Evolutionary conservation across 768 basidiomycete species (phyloP).

Genomic region (Tulasnella sp.): DNA sequence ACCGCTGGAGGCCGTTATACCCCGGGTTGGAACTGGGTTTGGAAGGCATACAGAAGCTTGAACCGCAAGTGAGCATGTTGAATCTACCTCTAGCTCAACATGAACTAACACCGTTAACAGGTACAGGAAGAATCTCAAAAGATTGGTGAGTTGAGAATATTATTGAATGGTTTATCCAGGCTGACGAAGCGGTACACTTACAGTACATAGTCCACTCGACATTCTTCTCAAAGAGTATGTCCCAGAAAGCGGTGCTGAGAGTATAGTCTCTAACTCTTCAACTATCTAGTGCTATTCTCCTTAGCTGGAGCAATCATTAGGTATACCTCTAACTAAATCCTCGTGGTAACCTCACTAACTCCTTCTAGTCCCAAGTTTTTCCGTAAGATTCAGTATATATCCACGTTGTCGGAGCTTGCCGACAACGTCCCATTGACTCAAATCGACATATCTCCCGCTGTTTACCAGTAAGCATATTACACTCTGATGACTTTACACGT

Average conservation of each 20-base stretch:
- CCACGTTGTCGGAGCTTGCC: conserved; percentile 67
- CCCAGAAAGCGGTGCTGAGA: not conserved
- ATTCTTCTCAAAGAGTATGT: conserved; percentile 74
- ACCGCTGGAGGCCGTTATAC: conserved; percentile 63
- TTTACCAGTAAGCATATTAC: conserved; percentile 49
- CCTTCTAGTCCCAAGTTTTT: conserved; percentile 72
- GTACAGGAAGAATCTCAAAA: conserved; percentile 80
- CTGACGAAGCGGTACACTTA: not conserved
- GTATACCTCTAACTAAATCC: conserved; percentile 27
- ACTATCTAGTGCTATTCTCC: conserved; percentile 63
- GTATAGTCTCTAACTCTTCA: conserved; percentile 15
- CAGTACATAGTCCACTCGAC: conserved; percentile 81
- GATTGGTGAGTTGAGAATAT: conserved; percentile 39
- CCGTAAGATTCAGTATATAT: conserved; percentile 63
- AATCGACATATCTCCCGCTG: conserved; percentile 71
- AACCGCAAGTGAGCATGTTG: conserved; percentile 38
- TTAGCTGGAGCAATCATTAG: conserved; percentile 79
- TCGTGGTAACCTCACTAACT: not conserved
- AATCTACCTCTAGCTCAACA: not conserved
- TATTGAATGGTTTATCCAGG: not conserved
- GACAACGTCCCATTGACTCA: conserved; percentile 69
- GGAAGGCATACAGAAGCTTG: conserved; percentile 75
- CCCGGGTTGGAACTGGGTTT: conserved; percentile 82
- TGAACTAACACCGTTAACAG: conserved; percentile 1
- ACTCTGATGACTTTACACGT: not conserved